phyloP scores from a whole-genome alignment of 1,139 yeast genomes.

The Hanseniaspora sp. region DNA sequence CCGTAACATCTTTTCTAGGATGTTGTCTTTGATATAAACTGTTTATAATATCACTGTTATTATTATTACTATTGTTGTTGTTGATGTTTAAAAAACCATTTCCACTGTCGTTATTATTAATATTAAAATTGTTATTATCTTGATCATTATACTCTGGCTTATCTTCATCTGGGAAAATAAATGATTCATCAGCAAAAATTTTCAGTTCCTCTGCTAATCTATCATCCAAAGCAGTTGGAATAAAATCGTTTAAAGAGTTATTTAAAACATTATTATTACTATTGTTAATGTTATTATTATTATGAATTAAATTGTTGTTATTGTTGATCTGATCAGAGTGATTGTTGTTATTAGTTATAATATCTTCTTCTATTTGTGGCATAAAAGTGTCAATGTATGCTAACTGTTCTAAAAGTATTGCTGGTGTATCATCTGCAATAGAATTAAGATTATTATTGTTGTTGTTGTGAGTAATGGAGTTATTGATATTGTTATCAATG shows the following conservation, averaged over 20 bases:
- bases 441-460: background rate
- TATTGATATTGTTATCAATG: too few relatives aligned
- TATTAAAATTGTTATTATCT: background rate
- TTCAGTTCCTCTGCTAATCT: conserved; percentile 62
- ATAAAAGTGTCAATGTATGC: conserved; percentile 67
- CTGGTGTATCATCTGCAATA: conserved; percentile 40
- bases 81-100: conserved; percentile 1
- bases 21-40: background rate
- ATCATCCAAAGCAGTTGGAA: conserved; percentile 39
- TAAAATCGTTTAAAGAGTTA: background rate
- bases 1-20: conserved; percentile 4
- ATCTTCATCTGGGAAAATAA: conserved; percentile 69
- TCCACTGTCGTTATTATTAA: background rate
- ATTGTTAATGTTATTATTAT: background rate
- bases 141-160: conserved; percentile 29
- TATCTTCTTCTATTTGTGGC: conserved; percentile 36
- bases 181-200: conserved; percentile 69
- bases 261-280: background rate
- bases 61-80: background rate
- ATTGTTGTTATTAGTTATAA: conserved; percentile 17
- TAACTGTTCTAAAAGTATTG: conserved; percentile 60
- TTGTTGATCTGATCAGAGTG: background rate
- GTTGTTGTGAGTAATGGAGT: background rate
- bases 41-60: background rate
- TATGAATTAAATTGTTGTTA: background rate